Percentiles rank a stretch among this genome's conserved stretches.
phyloP scores from a whole-genome alignment of 106 monocot species.

The Triglochin maritima region DNA sequence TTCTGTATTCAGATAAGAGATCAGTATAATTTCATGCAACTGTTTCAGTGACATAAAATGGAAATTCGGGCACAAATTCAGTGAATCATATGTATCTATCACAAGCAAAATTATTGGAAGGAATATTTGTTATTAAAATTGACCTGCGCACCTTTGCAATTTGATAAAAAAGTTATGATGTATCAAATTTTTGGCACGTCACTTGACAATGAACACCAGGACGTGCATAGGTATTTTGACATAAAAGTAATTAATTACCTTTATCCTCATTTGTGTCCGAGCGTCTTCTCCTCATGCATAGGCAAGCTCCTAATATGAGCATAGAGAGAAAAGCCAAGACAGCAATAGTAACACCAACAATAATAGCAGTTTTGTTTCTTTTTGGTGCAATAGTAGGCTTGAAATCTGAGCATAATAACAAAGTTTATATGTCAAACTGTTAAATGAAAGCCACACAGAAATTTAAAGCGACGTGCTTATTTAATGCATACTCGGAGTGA shows the following conservation, averaged over 20 bases:
- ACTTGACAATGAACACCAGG: no score
- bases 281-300: background rate
- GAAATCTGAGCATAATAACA: slow-evolving; percentile 12
- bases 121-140: background rate
- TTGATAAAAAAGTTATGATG: background rate
- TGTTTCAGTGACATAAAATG: no score
- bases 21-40: no score
- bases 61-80: no score
- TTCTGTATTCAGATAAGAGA: background rate
- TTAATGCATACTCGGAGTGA: slow-evolving; percentile 4
- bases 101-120: no score
- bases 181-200: no score
- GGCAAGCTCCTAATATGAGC: background rate
- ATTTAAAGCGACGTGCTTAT: background rate
- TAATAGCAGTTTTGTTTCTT: slow-evolving; percentile 5
- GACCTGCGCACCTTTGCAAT: background rate
- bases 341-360: slow-evolving; percentile 9
- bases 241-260: slow-evolving; percentile 5
- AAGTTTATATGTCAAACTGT: background rate
- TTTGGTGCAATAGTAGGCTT: slow-evolving; percentile 14
- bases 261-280: background rate
- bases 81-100: no score
- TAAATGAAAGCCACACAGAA: background rate
- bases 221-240: no score
- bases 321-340: background rate